phyloP scores from a whole-genome alignment of 495 filamentous ascomycete genomes.

The Pseudevernia furfuracea region DNA sequence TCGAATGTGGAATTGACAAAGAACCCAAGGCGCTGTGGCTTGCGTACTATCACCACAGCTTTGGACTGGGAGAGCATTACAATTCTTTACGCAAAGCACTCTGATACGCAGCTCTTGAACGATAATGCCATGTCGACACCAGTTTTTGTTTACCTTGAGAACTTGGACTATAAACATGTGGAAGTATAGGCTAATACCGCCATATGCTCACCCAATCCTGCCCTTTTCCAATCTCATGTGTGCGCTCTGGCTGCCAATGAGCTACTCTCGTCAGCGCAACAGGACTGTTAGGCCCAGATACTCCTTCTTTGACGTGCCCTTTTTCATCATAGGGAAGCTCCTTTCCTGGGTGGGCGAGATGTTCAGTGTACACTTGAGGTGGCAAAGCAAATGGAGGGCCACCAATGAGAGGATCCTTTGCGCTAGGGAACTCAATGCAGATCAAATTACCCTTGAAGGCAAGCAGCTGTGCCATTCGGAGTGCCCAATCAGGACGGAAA shows the following conservation, averaged over 20 bases:
- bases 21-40: conserved; percentile 62
- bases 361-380: conserved; percentile 55
- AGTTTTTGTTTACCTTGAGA: not conserved
- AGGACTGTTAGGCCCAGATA: conserved; percentile 35
- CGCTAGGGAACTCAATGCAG: conserved; percentile 74
- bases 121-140: not conserved
- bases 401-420: conserved; percentile 51
- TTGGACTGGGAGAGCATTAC: conserved; percentile 93
- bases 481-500: conserved; percentile 62
- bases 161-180: not conserved
- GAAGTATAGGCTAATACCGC: conserved; percentile 28
- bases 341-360: conserved; percentile 58
- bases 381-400: conserved; percentile 66
- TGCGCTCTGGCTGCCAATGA: conserved; percentile 59
- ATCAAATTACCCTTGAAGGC: conserved; percentile 55
- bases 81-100: conserved; percentile 56
- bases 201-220: conserved; percentile 52
- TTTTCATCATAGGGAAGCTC: conserved; percentile 51
- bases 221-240: conserved; percentile 57
- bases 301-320: conserved; percentile 43
- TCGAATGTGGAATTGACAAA: conserved; percentile 45
- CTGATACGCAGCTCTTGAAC: not conserved
- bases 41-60: conserved; percentile 89
- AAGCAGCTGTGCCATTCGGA: conserved; percentile 57
- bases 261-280: conserved; percentile 50